phyloP scores from a whole-genome alignment of 345 rosid species.

The Lepidium africanum region DNA sequence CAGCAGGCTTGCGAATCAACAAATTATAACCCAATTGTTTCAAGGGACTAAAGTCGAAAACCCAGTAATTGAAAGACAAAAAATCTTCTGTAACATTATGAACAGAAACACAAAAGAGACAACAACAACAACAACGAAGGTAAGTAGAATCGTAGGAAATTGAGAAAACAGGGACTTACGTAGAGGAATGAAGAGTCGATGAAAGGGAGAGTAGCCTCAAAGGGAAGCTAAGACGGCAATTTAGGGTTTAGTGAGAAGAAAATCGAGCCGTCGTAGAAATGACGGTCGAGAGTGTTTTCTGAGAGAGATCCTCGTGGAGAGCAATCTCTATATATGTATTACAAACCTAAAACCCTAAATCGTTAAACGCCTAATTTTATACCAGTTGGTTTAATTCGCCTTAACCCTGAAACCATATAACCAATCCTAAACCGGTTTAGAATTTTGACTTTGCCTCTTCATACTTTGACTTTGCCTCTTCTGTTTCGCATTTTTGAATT shows the following conservation, averaged over 20 bases:
- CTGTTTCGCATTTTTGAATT: no score
- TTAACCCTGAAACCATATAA: neutral
- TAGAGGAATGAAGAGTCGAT: neutral
- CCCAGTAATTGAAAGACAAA: neutral
- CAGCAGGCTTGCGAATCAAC: neutral
- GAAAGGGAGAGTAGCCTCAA: neutral
- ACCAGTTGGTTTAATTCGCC: neutral
- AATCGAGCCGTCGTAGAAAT: slow-evolving; percentile 17
- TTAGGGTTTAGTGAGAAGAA: neutral
- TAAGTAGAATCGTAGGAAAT: neutral
- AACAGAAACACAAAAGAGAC: neutral
- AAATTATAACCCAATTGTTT: neutral
- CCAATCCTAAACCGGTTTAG: neutral
- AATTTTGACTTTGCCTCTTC: no score
- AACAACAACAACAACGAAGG: neutral
- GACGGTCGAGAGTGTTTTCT: slow-evolving; percentile 6
- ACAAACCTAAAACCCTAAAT: slow-evolving; percentile 12
- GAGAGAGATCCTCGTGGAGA: neutral
- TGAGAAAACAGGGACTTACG: slow-evolving; percentile 8
- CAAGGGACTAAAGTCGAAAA: neutral
- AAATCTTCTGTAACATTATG: neutral
- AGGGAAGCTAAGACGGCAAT: neutral
- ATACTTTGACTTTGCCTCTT: neutral
- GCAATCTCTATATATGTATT: neutral
- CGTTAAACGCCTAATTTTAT: fast-evolving